Evolutionary conservation across 495 filamentous ascomycete species (phyloP), one percentile per base, ranked within the genome.

Genomic region (Lophiostoma macrostomum): DNA sequence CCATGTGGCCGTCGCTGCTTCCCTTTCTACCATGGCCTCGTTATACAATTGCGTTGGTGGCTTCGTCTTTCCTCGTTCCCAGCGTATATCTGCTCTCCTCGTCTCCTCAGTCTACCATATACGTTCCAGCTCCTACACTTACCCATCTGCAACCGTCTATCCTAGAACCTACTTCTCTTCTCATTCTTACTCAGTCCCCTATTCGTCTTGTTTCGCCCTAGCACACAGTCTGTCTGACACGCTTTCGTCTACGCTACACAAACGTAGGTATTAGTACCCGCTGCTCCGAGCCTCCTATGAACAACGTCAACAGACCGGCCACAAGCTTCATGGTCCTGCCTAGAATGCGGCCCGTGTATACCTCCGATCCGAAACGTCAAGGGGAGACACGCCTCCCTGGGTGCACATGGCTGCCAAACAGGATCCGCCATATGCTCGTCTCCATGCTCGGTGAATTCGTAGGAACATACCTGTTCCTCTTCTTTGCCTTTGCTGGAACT

Each of bases 391-490:
- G 60, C 1, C 27, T 58, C 11, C 13, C 47, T 5, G 60, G 55
- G 14, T 34, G 44, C 31, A 43, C 29, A 56, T 63, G 60, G 58
- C 37, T 69, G 27, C 64, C 64, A 6, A 63, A 69, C 50, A 40
- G 54, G 23, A 41, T 64, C 29, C 66, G 69, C 56, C 71, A 74
- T 61, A 69, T 87, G 50, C 36, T 84, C 45, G 73, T 88, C 31
- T 84, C 82, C 28, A 73, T 76, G 11, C 35, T 82, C 18, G 83
- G 85, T 44, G 87, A 90, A 70, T 87, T 87, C 56, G 76, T 85
- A 5, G 89, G 89, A 22, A 95, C 89, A 0, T 90, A 88, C 57
- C 60, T 91, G 56, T 95, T 91, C 71, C 75, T 93, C 4, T 85
- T 91, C 70, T 86, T 91, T 56, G 82, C 87, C 28, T 91, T 93